These are phyloP conservation scores for Adansonia gregorii DNA, from an alignment of 441 rosid species.

Conservation along the genomic window DNA sequence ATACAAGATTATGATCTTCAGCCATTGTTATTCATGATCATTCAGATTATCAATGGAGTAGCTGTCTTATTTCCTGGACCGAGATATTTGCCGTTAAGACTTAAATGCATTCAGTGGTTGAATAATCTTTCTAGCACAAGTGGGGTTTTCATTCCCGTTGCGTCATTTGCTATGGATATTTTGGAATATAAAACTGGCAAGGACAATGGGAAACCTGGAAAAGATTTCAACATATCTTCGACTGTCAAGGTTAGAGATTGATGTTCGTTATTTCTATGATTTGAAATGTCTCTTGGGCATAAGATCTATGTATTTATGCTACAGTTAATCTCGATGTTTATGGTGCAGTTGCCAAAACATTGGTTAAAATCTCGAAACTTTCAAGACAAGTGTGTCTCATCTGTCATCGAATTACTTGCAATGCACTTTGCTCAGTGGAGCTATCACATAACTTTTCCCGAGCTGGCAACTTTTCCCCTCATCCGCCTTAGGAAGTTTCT, in stretches of 20 bases:
- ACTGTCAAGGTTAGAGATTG: slow-evolving; percentile 60
- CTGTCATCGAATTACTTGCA: slow-evolving; percentile 73
- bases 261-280: background rate
- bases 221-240: slow-evolving; percentile 60
- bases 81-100: slow-evolving; percentile 80
- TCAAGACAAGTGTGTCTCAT: slow-evolving; percentile 64
- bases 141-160: slow-evolving; percentile 75
- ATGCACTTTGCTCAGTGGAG: slow-evolving; percentile 89
- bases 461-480: slow-evolving; percentile 77
- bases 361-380: slow-evolving; percentile 86
- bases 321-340: slow-evolving; percentile 25
- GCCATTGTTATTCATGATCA: slow-evolving; percentile 57
- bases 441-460: slow-evolving; percentile 87
- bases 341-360: slow-evolving; percentile 78
- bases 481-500: slow-evolving; percentile 65
- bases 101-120: slow-evolving; percentile 84
- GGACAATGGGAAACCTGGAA: slow-evolving; percentile 56
- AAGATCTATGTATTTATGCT: background rate
- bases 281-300: background rate
- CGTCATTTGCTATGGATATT: slow-evolving; percentile 68
- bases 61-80: slow-evolving; percentile 81
- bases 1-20: slow-evolving; percentile 66
- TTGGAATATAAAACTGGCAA: slow-evolving; percentile 79
- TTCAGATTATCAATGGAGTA: slow-evolving; percentile 86
- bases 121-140: slow-evolving; percentile 72